Conservation (phyloP, 805 yeast species). For the Metschnikowia orientalis region DNA sequence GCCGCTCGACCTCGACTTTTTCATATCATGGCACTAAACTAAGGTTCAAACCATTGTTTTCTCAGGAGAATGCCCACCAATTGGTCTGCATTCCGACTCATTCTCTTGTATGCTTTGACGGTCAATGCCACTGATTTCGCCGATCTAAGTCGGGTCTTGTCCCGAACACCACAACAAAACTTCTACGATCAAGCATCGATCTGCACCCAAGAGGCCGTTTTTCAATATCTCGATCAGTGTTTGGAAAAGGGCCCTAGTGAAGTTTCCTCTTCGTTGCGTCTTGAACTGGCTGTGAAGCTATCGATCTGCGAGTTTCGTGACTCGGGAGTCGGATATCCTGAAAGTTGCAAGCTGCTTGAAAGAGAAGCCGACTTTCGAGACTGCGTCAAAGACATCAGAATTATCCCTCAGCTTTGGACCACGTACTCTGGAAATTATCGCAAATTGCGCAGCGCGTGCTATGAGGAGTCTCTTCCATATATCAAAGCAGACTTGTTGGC, state of each 20-base stretch:
- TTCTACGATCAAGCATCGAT: conserved; percentile 7
- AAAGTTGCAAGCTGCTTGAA: conserved; percentile 19
- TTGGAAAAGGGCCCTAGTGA: conserved; percentile 36
- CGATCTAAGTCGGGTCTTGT: too few relatives aligned
- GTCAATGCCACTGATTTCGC: too few relatives aligned
- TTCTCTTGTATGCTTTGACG: too few relatives aligned
- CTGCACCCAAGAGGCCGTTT: conserved; percentile 32
- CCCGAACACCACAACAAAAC: too few relatives aligned
- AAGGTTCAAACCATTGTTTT: too few relatives aligned
- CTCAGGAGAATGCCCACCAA: too few relatives aligned
- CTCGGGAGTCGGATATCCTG: conserved; percentile 36
- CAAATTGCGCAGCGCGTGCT: conserved; percentile 49
- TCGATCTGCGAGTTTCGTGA: conserved; percentile 54
- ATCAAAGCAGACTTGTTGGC: conserved; percentile 48
- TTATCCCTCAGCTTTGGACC: conserved; percentile 64
- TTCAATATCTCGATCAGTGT: conserved; percentile 39
- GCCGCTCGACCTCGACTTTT: too few relatives aligned
- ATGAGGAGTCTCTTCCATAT: conserved; percentile 47
- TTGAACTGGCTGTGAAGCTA: conserved; percentile 42
- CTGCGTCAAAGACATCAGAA: conserved; percentile 42
- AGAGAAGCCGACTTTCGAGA: conserved; percentile 18
- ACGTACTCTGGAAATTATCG: conserved; percentile 64
- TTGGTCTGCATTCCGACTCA: too few relatives aligned
- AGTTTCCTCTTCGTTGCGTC: conserved; percentile 28
- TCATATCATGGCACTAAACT: too few relatives aligned